Evolutionary conservation across 306 rosid species (phyloP).

Genomic region (cucumber (Cucumis sativus)): DNA sequence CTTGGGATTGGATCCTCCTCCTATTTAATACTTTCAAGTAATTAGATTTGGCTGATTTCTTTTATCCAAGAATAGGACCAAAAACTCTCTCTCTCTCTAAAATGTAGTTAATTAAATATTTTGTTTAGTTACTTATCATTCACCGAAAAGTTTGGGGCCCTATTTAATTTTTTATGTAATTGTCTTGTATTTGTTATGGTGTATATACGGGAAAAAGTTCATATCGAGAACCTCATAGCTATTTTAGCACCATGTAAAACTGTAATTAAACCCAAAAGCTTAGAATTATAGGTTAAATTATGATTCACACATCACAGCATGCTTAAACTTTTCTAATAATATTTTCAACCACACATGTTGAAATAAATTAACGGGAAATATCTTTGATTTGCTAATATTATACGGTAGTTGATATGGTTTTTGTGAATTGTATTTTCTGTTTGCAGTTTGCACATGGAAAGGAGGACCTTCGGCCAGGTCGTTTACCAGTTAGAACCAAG

Average conservation of each 20-base stretch:
- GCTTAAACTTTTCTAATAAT: background rate
- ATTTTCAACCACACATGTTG: background rate
- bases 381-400: background rate
- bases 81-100: background rate
- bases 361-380: background rate
- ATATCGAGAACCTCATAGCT: background rate
- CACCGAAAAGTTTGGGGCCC: background rate
- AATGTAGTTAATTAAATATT: background rate
- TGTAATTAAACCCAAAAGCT: background rate
- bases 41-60: background rate
- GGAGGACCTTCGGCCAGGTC: slow-evolving; percentile 37
- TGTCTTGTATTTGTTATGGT: background rate
- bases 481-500: slow-evolving; percentile 24
- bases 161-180: background rate
- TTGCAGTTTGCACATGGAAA: slow-evolving; percentile 43
- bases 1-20: background rate
- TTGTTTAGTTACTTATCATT: background rate
- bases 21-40: background rate
- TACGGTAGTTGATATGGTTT: background rate
- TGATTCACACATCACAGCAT: background rate
- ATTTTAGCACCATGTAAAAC: background rate
- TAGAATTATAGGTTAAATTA: background rate
- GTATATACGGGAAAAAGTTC: background rate
- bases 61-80: background rate
- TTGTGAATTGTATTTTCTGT: background rate